Evolutionary conservation across 1,284 basidiomycete genomes (phyloP).

Genomic region (Ustilago shanxiensis): DNA sequence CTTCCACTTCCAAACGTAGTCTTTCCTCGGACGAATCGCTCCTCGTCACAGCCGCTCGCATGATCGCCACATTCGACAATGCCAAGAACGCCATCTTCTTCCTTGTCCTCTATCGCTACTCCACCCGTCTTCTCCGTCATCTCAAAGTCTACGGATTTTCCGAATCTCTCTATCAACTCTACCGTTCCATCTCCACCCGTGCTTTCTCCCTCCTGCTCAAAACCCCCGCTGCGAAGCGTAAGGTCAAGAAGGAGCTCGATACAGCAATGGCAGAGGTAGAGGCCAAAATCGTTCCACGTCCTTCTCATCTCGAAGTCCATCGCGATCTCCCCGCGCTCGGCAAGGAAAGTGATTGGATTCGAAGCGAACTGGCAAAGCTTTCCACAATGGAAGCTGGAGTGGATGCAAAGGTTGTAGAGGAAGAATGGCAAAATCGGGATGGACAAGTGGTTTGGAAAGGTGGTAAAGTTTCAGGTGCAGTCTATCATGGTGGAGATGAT

Average conservation of each 20-base stretch:
- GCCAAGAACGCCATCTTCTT: slow-evolving; percentile 61
- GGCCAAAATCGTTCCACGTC: slow-evolving; percentile 59
- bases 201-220: slow-evolving; percentile 57
- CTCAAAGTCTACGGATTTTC: slow-evolving; percentile 61
- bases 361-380: slow-evolving; percentile 55
- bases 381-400: slow-evolving; percentile 60
- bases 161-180: slow-evolving; percentile 56
- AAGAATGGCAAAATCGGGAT: slow-evolving; percentile 47
- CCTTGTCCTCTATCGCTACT: slow-evolving; percentile 53
- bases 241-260: slow-evolving; percentile 61
- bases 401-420: slow-evolving; percentile 31
- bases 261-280: slow-evolving; percentile 63
- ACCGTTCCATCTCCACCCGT: slow-evolving; percentile 43
- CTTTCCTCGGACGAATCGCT: slow-evolving; percentile 19
- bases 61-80: slow-evolving; percentile 46
- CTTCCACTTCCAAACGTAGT: neutral
- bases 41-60: slow-evolving; percentile 25
- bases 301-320: slow-evolving; percentile 47
- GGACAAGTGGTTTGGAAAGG: slow-evolving; percentile 64
- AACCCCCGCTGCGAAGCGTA: slow-evolving; percentile 62
- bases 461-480: slow-evolving; percentile 68
- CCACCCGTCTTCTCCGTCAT: slow-evolving; percentile 51
- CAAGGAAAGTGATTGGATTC: slow-evolving; percentile 59
- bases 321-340: slow-evolving; percentile 59
- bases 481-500: slow-evolving; percentile 70